Percentiles rank a stretch among this genome's conserved stretches.
phyloP scores from a whole-genome alignment of 1,139 yeast genomes.

The Yamadazyma blattariae region DNA sequence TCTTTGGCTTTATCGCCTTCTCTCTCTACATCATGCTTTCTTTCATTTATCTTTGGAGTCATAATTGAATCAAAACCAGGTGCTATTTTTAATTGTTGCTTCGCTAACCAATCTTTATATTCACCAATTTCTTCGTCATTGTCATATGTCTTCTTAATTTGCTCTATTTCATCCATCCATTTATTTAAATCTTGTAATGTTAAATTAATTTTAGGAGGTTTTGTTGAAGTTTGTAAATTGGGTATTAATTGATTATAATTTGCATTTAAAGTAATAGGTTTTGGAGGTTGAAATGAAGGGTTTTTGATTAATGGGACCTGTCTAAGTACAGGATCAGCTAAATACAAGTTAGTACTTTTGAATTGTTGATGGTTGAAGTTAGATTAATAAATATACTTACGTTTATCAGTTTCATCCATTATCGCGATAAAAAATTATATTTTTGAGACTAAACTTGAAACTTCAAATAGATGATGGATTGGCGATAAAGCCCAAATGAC shows the following conservation, averaged over 20 bases:
- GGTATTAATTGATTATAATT: slow-evolving; percentile 46
- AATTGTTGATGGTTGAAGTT: too few relatives aligned
- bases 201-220: slow-evolving; percentile 39
- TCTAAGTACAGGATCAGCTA: slow-evolving; percentile 50
- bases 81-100: slow-evolving; percentile 35
- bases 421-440: slow-evolving; percentile 3
- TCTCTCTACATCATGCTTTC: background rate
- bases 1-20: background rate
- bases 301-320: slow-evolving; percentile 60
- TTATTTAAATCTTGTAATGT: slow-evolving; percentile 23
- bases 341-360: too few relatives aligned
- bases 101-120: slow-evolving; percentile 34
- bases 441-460: background rate
- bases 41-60: slow-evolving; percentile 28
- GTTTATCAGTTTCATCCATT: slow-evolving; percentile 20
- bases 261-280: slow-evolving; percentile 52
- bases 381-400: slow-evolving; percentile 17
- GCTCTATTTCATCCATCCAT: slow-evolving; percentile 29
- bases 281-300: slow-evolving; percentile 56
- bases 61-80: slow-evolving; percentile 42
- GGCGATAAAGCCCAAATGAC: too few relatives aligned
- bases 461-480: too few relatives aligned
- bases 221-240: slow-evolving; percentile 27
- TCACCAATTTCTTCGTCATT: slow-evolving; percentile 14
- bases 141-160: slow-evolving; percentile 13